Evolutionary conservation across 345 rosid genomes (phyloP), one percentile per base, ranked within the genome.

Genomic region (Rubroshorea leprosula): DNA sequence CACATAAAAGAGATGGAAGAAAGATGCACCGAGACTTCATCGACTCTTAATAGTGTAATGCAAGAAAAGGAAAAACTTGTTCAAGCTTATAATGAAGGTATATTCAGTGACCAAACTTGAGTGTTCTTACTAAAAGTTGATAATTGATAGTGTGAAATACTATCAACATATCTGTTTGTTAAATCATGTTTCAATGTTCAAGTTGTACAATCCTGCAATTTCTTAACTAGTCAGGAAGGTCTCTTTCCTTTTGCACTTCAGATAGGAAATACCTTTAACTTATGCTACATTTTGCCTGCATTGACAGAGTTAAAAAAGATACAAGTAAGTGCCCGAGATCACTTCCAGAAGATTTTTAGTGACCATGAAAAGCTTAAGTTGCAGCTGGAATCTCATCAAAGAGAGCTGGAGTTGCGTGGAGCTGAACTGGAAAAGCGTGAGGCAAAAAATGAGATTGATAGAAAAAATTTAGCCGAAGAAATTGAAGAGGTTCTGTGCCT

Each of bases 291-390:
- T 63, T 8, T 57, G 10, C 77, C 58, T 66, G 54, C 50, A 27
- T 61, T 66, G 58, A 53, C 79, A 93, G 97, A 93, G 72, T 79
- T 90, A 51, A 82, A 68, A 61, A 87, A 85, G 55, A 85, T 89
- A 58, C 95, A 89, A 71, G 65, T 72, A 26, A 79, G 79, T 50
- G 84, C 97, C 14, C 69, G 71, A 46, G 97, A 87, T 49, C 97
- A 93, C 68, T 90, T 78, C 59, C 83, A 66, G 68, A 85, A 81
- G 70, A 90, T 90, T 54, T 78, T 78, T 68, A 81, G 61, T 65
- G 97, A 90, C 64, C 95, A 85, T 69, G 96, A 90, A 79, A 90
- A 85, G 72, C 83, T 77, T 43, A 90, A 87, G 82, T 23, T 51
- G 57, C 95, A 82, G 61, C 64, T 90, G 57, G 97, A 79, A 72